Base-by-base conservation (phyloP, 768 basidiomycete genomes). In the Pleurotus salmoneostramineus region DNA sequence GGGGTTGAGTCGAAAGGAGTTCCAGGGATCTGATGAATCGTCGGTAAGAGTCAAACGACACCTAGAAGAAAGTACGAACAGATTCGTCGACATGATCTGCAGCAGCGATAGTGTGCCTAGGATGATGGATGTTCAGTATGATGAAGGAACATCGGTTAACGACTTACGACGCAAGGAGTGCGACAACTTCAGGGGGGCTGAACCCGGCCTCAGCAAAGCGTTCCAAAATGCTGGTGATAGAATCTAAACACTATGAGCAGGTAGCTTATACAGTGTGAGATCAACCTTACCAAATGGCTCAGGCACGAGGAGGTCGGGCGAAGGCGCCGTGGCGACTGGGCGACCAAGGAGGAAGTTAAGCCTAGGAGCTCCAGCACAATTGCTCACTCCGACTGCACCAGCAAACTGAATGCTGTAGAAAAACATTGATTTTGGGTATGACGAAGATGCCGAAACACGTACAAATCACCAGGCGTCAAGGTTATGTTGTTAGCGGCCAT, bases 401-500 rank as follows among this genome's bases (percentile, higher is more conserved):
- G 44, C 44, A 45, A 45, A 45, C 15, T 45, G 44, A 17, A 45
- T 17, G n/a, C 44, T 45, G 15, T 45, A 17, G 37, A 10, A 8
- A n/a, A 45, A 45, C n/a, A 11, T 6, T 11, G 44, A 6, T 14
- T 11, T 14, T 21, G 21, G 21, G 21, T 27, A 27, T 33, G 37
- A 8, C 21, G 27, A n/a, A 5, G 14, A 15, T 15, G 7, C 14
- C 12, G 43, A 58, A 35, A 50, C 4, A 66, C 74, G 55, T 58
- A 81, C 79, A 83, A 75, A 66, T 83, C 81, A 44, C 77, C 80
- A 31, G 74, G 60, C 6, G 72, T 65, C 21, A 27, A 27, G 21
- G 21, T 27, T 35, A 77, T 68, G 60, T 73, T 70, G 62, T 75
- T 68, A 35, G 63, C 67, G 17, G 61, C 60, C 43, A 75, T 58